A percentile compares a stretch with the other conserved stretches of the same genome.
Conservation (phyloP, 2,329 filamentous ascomycete species). For the Zymoseptoria pseudotritici region DNA sequence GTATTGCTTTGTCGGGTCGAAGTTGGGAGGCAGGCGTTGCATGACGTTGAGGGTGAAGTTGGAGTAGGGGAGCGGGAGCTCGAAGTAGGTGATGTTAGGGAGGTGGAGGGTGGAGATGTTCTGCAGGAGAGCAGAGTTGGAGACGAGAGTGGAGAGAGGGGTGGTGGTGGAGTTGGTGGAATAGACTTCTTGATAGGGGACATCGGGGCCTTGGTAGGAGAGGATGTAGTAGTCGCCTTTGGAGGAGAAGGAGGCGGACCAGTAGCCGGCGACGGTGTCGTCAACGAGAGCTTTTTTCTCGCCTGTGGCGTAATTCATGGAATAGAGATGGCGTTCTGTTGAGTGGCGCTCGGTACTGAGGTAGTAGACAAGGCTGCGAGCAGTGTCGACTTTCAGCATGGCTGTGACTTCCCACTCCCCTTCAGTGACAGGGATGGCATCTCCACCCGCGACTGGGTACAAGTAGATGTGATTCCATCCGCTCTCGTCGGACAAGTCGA, state of each 20-base stretch:
- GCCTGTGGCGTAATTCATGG: slow-evolving; percentile 51
- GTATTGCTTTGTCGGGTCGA: slow-evolving; percentile 56
- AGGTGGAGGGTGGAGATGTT: slow-evolving; percentile 54
- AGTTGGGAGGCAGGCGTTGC: slow-evolving; percentile 58
- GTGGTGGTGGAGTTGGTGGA: slow-evolving; percentile 46
- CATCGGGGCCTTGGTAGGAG: slow-evolving; percentile 56
- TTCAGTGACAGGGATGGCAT: slow-evolving; percentile 39
- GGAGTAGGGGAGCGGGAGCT: slow-evolving; percentile 57
- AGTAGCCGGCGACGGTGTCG: slow-evolving; percentile 51
- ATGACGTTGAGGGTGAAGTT: slow-evolving; percentile 55
- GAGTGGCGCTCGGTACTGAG: slow-evolving; percentile 58
- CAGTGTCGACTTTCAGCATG: slow-evolving; percentile 53
- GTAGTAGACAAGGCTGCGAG: slow-evolving; percentile 54
- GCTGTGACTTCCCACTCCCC: slow-evolving; percentile 59
- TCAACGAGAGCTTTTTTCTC: slow-evolving; percentile 56
- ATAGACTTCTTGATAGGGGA: slow-evolving; percentile 64
- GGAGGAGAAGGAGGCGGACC: slow-evolving; percentile 58
- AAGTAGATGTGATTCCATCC: slow-evolving; percentile 62
- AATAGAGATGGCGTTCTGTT: slow-evolving; percentile 62
- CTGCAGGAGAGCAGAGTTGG: slow-evolving; percentile 51
- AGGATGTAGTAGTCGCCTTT: slow-evolving; percentile 58
- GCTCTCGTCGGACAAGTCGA: slow-evolving; percentile 59
- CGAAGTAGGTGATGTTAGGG: slow-evolving; percentile 57
- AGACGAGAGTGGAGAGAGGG: slow-evolving; percentile 52
- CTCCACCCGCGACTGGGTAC: slow-evolving; percentile 46